Conservation (phyloP, 164 flowering plant species). For the Pachysandra terminalis region DNA sequence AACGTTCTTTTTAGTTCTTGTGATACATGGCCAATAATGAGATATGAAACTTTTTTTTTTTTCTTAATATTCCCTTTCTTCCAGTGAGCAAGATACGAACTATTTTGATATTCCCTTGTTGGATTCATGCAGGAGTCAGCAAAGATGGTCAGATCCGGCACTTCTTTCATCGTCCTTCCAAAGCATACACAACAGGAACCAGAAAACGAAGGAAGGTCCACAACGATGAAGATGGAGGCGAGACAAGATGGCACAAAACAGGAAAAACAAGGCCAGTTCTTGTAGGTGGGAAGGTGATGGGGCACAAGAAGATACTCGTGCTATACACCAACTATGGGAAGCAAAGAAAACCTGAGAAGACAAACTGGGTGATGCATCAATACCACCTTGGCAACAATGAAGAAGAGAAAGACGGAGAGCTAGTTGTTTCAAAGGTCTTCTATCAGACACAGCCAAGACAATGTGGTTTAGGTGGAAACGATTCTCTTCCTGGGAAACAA, state of each 20-base stretch:
- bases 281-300: conserved; percentile 43
- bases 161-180: conserved; percentile 93
- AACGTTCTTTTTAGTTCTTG: no score
- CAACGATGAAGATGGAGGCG: conserved; percentile 75
- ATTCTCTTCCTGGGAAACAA: conserved; percentile 10
- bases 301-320: conserved; percentile 88
- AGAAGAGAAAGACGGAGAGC: conserved; percentile 92
- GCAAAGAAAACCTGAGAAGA: conserved; percentile 84
- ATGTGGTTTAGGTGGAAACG: conserved; percentile 41
- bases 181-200: conserved; percentile 94
- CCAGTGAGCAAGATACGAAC: not conserved
- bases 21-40: no score
- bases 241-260: conserved; percentile 97
- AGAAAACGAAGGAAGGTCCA: conserved; percentile 85
- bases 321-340: conserved; percentile 93
- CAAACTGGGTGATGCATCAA: conserved; percentile 99
- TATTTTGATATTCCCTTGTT: not conserved
- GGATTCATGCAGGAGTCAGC: conserved; percentile 53
- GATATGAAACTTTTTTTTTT: no score
- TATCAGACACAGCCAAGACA: conserved; percentile 96
- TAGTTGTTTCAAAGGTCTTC: conserved; percentile 88
- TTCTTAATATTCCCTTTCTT: not conserved
- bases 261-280: conserved; percentile 85
- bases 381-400: conserved; percentile 81
- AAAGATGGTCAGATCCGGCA: conserved; percentile 85